Evolutionary conservation across 108 stramenopile species (phyloP).

Genomic region (Pseudonitzschia pungens): DNA sequence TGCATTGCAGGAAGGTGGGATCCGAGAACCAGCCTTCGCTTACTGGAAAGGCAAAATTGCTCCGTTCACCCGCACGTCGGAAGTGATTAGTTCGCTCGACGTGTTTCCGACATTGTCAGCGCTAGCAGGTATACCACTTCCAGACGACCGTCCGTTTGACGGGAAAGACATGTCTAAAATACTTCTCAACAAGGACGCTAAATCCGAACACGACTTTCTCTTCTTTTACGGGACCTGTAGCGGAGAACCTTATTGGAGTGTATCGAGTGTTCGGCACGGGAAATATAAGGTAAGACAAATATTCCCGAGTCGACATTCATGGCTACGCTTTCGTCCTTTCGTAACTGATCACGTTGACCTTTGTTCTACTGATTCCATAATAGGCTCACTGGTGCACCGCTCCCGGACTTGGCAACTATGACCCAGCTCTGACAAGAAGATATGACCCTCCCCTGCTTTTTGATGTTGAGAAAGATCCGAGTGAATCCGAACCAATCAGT

Average conservation of each 20-base stretch:
- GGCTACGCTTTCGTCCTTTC: background rate
- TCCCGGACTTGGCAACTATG: conserved; percentile 34
- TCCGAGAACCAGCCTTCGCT: conserved; percentile 46
- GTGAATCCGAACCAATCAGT: conserved; percentile 37
- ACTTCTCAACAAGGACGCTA: conserved; percentile 29
- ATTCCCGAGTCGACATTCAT: background rate
- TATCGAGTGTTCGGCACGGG: conserved; percentile 43
- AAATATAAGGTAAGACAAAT: conserved; percentile 34
- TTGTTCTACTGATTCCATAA: background rate
- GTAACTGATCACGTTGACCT: too few species aligned
- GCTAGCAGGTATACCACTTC: conserved; percentile 41
- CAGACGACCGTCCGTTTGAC: conserved; percentile 37
- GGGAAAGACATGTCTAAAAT: conserved; percentile 45
- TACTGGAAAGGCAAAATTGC: conserved; percentile 46
- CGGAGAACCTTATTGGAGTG: conserved; percentile 19
- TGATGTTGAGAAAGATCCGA: conserved; percentile 45
- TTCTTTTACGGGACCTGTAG: conserved; percentile 42
- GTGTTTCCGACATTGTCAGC: conserved; percentile 49
- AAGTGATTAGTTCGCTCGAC: conserved; percentile 42
- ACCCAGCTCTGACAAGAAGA: background rate
- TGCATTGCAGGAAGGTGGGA: conserved; percentile 32
- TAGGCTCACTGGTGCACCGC: conserved; percentile 45
- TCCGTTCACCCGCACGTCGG: conserved; percentile 35
- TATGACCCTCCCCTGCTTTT: conserved; percentile 45
- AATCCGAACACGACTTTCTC: conserved; percentile 43